Conservation (phyloP, 257 asterid species). For the Ligustrum vulgare region DNA sequence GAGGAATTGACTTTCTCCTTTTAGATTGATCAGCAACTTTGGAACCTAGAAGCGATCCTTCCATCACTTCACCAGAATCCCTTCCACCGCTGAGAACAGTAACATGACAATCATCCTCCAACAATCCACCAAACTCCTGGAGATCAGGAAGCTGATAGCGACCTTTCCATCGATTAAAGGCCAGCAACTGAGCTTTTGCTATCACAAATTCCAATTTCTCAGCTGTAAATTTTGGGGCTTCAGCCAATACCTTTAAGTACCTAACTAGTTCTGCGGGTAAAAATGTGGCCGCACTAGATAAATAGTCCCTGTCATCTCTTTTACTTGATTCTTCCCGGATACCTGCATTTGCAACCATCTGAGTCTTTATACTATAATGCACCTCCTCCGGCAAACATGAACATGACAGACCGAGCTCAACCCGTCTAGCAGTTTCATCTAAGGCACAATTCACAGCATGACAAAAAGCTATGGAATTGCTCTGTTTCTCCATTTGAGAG, state of each 20-base stretch:
- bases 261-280: slow-evolving; percentile 41
- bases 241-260: slow-evolving; percentile 51
- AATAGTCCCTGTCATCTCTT: slow-evolving; percentile 40
- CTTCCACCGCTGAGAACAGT: slow-evolving; percentile 6
- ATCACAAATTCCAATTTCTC: slow-evolving; percentile 41
- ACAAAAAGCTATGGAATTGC: slow-evolving; percentile 38
- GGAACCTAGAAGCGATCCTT: slow-evolving; percentile 19
- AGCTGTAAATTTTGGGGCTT: slow-evolving; percentile 33
- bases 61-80: slow-evolving; percentile 20
- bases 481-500: slow-evolving; percentile 62
- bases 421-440: slow-evolving; percentile 60
- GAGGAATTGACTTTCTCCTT: slow-evolving; percentile 31
- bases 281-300: slow-evolving; percentile 42
- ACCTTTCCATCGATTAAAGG: slow-evolving; percentile 71
- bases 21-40: slow-evolving; percentile 29
- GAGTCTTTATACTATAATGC: slow-evolving; percentile 37
- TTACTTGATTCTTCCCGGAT: slow-evolving; percentile 37
- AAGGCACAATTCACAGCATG: slow-evolving; percentile 60
- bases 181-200: slow-evolving; percentile 52
- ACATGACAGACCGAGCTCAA: slow-evolving; percentile 72
- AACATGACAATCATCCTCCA: slow-evolving; percentile 28
- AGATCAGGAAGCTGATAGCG: slow-evolving; percentile 40
- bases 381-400: slow-evolving; percentile 52
- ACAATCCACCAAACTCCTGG: slow-evolving; percentile 25
- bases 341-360: slow-evolving; percentile 51